Conservation (phyloP, 2,329 filamentous ascomycete genomes). For the Cladosporium sp. region DNA sequence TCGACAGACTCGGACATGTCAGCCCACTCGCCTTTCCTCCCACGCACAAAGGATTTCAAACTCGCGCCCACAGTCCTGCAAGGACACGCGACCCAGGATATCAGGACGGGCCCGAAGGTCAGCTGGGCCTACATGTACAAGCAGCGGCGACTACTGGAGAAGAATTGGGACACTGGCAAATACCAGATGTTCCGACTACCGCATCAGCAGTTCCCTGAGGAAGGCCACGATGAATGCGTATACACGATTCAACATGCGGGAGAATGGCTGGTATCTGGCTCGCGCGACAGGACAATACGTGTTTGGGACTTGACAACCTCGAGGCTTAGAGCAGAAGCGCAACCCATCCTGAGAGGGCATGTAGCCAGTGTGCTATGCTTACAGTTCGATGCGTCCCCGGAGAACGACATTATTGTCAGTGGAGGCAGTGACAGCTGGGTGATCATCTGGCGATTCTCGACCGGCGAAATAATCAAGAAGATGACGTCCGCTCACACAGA, state of each 20-base stretch:
- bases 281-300: slow-evolving; percentile 77
- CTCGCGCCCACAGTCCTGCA: slow-evolving; percentile 8
- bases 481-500: slow-evolving; percentile 74
- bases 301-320: slow-evolving; percentile 85
- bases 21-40: slow-evolving; percentile 1
- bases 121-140: slow-evolving; percentile 95
- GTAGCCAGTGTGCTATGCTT: slow-evolving; percentile 83
- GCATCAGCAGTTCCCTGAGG: slow-evolving; percentile 69
- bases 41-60: slow-evolving; percentile 6
- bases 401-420: slow-evolving; percentile 88
- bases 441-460: slow-evolving; percentile 90
- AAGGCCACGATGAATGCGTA: slow-evolving; percentile 87
- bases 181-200: slow-evolving; percentile 86
- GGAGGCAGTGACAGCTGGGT: slow-evolving; percentile 89
- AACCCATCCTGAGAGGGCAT: slow-evolving; percentile 57
- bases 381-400: slow-evolving; percentile 83
- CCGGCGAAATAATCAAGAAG: slow-evolving; percentile 71
- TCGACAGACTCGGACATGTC: slow-evolving; percentile 11
- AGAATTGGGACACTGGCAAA: slow-evolving; percentile 81
- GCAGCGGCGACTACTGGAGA: slow-evolving; percentile 75
- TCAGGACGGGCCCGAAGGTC: slow-evolving; percentile 50
- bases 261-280: slow-evolving; percentile 86
- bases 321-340: slow-evolving; percentile 64
- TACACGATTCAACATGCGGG: slow-evolving; percentile 88
- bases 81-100: neutral